Evolutionary conservation across 305 asterid genomes (phyloP), one percentile per base, ranked within the genome.

Genomic region (Fraxinus dipetala): DNA sequence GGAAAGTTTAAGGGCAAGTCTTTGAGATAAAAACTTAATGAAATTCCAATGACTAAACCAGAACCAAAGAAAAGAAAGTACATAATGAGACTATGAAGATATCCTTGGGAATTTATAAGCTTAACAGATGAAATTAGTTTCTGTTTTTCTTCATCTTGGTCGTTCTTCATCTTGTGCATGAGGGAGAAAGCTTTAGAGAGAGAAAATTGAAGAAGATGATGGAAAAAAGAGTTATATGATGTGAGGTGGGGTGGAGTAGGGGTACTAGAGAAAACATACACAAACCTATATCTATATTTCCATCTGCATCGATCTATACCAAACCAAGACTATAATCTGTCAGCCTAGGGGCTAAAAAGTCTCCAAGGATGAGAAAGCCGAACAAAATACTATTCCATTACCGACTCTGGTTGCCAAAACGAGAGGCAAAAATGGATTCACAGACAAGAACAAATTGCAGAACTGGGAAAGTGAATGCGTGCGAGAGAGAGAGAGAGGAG

Each of bases 11-110:
- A 79, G 1, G 93, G 87, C 36, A 74, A 80, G 54, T 87, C 90
- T 28, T 86, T 63, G 48, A 91, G 91, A 67, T 89, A 91, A 51
- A 86, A 87, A 67, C 90, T 88, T 7, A 92, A 31, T 0, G 91
- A 79, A 10, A 90, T 87, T 76, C 97, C 98, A 9, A 93, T 85
- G 9, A 87, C 91, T 63, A 94, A 74, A 59, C 98, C 98, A 31
- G 88, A 90, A n/a, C 92, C 93, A 79, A 94, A 90, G 45, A 91
- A 84, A 6, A 94, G 79, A 77, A 91, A 89, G 83, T 88, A 93
- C 0, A 85, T 28, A 0, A 91, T 43, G 24, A 94, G 80, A 87
- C 61, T 87, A 0, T 92, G 89, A 69, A 88, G 86, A 76, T 75
- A 78, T 54, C 81, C 40, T 82, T 83, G 80, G 43, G 79, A 78